Evolutionary conservation across 78 protist species (phyloP).

Genomic region (Isochrysis galbana): DNA sequence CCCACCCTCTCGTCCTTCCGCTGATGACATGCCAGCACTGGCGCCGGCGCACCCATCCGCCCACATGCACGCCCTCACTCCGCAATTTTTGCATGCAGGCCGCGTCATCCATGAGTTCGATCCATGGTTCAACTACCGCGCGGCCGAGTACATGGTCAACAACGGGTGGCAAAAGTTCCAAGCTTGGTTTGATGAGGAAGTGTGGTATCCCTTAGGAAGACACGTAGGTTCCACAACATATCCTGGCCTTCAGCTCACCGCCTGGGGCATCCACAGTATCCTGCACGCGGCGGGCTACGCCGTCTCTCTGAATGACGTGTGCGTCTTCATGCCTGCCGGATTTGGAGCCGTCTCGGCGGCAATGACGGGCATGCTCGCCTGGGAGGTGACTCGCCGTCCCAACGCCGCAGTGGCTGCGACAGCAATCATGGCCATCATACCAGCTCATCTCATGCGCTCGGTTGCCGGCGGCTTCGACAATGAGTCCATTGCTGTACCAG

Average conservation of each 20-base stretch:
- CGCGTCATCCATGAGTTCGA: conserved; percentile 44
- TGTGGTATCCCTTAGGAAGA: conserved; percentile 63
- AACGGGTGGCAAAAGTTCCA: conserved; percentile 35
- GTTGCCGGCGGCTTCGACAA: conserved; percentile 61
- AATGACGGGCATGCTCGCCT: not conserved
- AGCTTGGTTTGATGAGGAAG: conserved; percentile 41
- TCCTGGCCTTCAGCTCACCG: conserved; percentile 45
- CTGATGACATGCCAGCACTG: not conserved
- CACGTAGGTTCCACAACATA: conserved; percentile 52
- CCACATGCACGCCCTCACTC: not conserved
- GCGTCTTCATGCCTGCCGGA: not conserved
- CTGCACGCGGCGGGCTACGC: not conserved
- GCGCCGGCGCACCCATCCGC: not conserved
- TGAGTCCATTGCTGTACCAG: conserved; percentile 40
- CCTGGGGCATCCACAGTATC: not conserved
- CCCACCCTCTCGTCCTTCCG: not conserved
- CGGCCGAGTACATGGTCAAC: conserved; percentile 42
- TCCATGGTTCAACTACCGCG: conserved; percentile 61
- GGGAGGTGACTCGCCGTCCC: not conserved
- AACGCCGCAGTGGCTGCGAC: conserved; percentile 27
- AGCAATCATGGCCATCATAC: conserved; percentile 37
- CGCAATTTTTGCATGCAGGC: not conserved
- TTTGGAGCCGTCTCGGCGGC: not conserved
- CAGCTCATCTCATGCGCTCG: conserved; percentile 45
- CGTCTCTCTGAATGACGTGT: not conserved